Evolutionary conservation across 805 yeast genomes (phyloP).

Genomic region (Wilhelminamyces savonicus): DNA sequence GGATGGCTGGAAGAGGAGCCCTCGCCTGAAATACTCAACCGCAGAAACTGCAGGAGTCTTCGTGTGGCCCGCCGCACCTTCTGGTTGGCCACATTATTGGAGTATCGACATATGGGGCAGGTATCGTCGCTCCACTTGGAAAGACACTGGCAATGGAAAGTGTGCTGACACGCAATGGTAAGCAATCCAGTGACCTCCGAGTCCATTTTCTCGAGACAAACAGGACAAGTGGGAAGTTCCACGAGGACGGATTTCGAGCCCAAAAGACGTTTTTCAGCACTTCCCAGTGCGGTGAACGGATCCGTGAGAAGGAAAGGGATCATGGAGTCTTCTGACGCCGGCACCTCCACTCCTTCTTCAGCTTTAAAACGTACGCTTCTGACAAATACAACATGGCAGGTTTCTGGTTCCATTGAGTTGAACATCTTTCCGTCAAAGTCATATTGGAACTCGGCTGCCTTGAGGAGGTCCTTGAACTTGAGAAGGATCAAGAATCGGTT

Average conservation of each 20-base stretch:
- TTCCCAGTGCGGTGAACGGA: constrained; percentile 50
- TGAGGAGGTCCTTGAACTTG: constrained; percentile 54
- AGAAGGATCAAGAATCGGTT: constrained; percentile 71
- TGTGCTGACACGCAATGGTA: constrained; percentile 89
- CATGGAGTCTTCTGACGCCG: constrained; percentile 13
- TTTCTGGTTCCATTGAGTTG: constrained; percentile 84
- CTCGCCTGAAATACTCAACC: constrained; percentile 2
- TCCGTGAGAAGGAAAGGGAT: constrained; percentile 69
- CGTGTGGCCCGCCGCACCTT: constrained; percentile 26
- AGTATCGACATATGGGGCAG: constrained; percentile 86
- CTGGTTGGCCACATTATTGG: constrained; percentile 40
- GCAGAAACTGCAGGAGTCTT: constrained; percentile 24
- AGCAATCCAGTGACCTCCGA: constrained; percentile 70
- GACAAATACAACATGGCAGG: constrained; percentile 72
- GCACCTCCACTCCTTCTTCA: constrained; percentile 5
- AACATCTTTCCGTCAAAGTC: constrained; percentile 67
- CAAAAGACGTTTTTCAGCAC: constrained; percentile 7
- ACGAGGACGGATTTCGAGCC: constrained; percentile 19
- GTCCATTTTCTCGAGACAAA: constrained; percentile 85
- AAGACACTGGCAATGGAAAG: constrained; percentile 84
- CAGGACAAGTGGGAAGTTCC: constrained; percentile 91
- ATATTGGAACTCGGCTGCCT: constrained; percentile 60
- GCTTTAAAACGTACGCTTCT: constrained; percentile 39
- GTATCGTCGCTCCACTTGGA: constrained; percentile 86
- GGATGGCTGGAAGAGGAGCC: background rate